Evolutionary conservation across 2,329 filamentous ascomycete species (phyloP), one percentile per base, ranked within the genome.

Genomic region (Fonsecaea pedrosoi): DNA sequence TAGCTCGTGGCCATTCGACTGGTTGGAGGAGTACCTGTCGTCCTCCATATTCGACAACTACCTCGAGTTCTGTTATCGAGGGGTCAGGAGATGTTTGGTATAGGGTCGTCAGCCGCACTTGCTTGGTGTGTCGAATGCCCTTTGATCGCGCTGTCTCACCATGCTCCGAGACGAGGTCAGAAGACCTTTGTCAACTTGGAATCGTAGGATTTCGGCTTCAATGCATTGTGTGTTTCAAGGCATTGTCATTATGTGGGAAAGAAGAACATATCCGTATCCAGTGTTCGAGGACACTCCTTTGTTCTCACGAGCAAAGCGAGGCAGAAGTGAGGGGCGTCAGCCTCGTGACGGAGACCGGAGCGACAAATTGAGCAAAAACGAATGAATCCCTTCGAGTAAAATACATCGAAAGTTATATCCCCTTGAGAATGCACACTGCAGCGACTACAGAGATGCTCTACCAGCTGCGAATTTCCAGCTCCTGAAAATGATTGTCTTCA

Each of bases 261-360:
- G 21, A 32, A 55, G 9, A 35, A 4, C 4, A 15, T n/a, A 13
- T 21, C 30, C 18, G 34, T 35, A 8, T 9, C 7, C 2, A 13
- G 25, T 35, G 6, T n/a, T 35, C 10, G 45, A 30, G 30, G 12
- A 21, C 30, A 4, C 30, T 15, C 13, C 30, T 13, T 35, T 34
- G 4, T 6, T 55, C 34, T 50, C 38, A 21, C 50, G 54, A 21
- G 7, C 32, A 25, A 5, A 35, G 45, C 35, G 34, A 54, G 15
- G 13, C 13, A 9, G 8, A 42, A 30, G 18, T 34, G 59, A 42
- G 59, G 48, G 45, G 59, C 59, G 54, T 9, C 48, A 61, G 59
- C 48, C 59, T 61, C 21, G 48, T 12, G 30, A 34, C 37, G 7
- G 34, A n/a, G 30, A 25, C 30, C 21, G 42, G 18, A 30, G 40